These are phyloP conservation scores for Fusarium circinatum DNA, from an alignment of 2,329 filamentous ascomycete genomes.

Conservation along the genomic window DNA sequence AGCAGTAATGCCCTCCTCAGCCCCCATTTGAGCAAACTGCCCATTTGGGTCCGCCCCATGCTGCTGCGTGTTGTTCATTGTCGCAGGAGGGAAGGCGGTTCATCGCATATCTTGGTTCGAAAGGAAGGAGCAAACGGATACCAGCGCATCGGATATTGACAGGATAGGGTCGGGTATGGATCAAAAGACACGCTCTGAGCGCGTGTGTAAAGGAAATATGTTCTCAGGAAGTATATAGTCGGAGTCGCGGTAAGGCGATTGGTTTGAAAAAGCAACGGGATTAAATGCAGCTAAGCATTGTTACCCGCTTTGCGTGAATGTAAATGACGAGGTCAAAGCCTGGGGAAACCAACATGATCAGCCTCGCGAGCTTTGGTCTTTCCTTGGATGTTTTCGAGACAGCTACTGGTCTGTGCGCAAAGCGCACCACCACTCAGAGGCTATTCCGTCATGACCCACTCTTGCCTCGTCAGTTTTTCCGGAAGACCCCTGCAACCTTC, in stretches of 20 bases:
- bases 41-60: conserved; percentile 51
- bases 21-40: conserved; percentile 39
- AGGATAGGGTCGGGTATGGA: conserved; percentile 9
- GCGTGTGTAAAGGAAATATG: conserved; percentile 2
- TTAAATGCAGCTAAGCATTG: conserved; percentile 40
- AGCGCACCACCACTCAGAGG: conserved; percentile 36
- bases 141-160: conserved; percentile 41
- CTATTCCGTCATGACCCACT: conserved; percentile 40
- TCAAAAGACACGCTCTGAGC: conserved; percentile 11
- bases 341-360: conserved; percentile 36
- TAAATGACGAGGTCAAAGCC: conserved; percentile 34
- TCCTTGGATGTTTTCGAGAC: conserved; percentile 34
- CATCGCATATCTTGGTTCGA: conserved; percentile 48
- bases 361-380: conserved; percentile 40
- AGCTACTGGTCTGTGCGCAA: conserved; percentile 33
- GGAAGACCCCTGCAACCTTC: conserved; percentile 28
- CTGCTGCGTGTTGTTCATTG: conserved; percentile 47
- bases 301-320: conserved; percentile 25
- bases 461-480: conserved; percentile 48
- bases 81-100: conserved; percentile 42
- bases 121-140: conserved; percentile 42
- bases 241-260: background rate
- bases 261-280: background rate
- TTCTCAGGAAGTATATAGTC: background rate
- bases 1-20: conserved; percentile 43